Evolutionary conservation across 495 filamentous ascomycete species (phyloP), one percentile per base, ranked within the genome.

Genomic region (Penicillium soppii): DNA sequence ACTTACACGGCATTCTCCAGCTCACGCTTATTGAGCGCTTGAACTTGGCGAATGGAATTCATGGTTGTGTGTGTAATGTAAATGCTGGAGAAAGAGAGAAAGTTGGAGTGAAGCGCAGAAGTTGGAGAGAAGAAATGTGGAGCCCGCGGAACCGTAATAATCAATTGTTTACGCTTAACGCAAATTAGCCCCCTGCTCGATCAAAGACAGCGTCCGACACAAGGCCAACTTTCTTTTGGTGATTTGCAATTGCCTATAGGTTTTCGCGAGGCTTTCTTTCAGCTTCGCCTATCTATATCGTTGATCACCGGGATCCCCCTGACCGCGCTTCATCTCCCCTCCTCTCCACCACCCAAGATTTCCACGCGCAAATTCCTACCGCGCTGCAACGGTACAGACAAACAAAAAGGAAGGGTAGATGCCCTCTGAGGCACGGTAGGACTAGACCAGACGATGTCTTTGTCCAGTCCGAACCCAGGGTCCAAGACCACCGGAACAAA

Each of bases 1-100:
- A 68, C 65, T 53, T 58, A 90, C 87, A 92, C 73, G 53, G 82
- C 87, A 67, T 89, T 85, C 70, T 97, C 90, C 47, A 97, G 87
- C 72, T 99, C 94, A 52, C 87, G 85, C 78, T 95, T 91, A 74
- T 97, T 99, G 52, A 98, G 87, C 62, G 85, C 82, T 69, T 95
- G 88, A 55, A 97, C 89, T 55, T 89, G 84, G 58, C 90, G 89
- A 58, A 98, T 92, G 57, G 85, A 83, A 68, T 97, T 96, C 94
- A 98, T 98, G 30, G 45, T 41, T 37, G 39, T 16, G 25, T 39
- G 26, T 23, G 42, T 33, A 16, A 29, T 33, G 21, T 40, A 39
- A 21, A 37, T 19, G 21, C n/a, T n/a, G n/a, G n/a, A n/a, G n/a
- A n/a, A 32, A 33, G 36, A 36, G 48, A 39, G 38, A 47, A 53